Conservation (phyloP, 768 basidiomycete genomes). For the Coprinopsis strossmayeri region DNA sequence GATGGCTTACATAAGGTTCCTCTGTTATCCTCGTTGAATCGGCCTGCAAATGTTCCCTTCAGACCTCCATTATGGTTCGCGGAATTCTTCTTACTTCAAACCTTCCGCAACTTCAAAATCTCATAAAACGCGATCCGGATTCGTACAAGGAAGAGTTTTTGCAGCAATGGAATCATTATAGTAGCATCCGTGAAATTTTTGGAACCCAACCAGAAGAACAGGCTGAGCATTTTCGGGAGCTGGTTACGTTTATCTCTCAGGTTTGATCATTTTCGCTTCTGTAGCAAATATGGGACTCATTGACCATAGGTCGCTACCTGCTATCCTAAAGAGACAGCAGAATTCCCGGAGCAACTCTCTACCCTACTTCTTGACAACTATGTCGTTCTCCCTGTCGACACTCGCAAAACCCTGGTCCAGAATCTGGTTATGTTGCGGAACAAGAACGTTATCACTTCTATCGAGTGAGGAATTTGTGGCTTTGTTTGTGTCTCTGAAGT, state of each 20-base stretch:
- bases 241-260: slow-evolving; percentile 89
- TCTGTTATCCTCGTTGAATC: slow-evolving; percentile 5
- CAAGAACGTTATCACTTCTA: slow-evolving; percentile 86
- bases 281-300: neutral
- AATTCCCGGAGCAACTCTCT: slow-evolving; percentile 78
- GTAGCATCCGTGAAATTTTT: slow-evolving; percentile 82
- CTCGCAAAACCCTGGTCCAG: slow-evolving; percentile 78
- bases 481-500: no score
- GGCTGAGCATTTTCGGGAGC: slow-evolving; percentile 76
- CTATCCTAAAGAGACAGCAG: slow-evolving; percentile 86
- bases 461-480: slow-evolving; percentile 64
- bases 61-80: slow-evolving; percentile 32
- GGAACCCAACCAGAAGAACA: slow-evolving; percentile 79
- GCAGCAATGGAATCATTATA: slow-evolving; percentile 95
- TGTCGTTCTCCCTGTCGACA: slow-evolving; percentile 69
- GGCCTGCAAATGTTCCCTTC: neutral
- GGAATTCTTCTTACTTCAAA: slow-evolving; percentile 81
- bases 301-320: slow-evolving; percentile 71
- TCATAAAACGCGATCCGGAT: slow-evolving; percentile 89
- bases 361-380: slow-evolving; percentile 75
- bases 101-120: slow-evolving; percentile 91
- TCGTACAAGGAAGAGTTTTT: slow-evolving; percentile 94
- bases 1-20: slow-evolving; percentile 1
- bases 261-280: slow-evolving; percentile 23
- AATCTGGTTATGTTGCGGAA: slow-evolving; percentile 92